These are phyloP conservation scores for Leishmania aethiopica DNA, from an alignment of 208 protist genomes.

Conservation along the genomic window DNA sequence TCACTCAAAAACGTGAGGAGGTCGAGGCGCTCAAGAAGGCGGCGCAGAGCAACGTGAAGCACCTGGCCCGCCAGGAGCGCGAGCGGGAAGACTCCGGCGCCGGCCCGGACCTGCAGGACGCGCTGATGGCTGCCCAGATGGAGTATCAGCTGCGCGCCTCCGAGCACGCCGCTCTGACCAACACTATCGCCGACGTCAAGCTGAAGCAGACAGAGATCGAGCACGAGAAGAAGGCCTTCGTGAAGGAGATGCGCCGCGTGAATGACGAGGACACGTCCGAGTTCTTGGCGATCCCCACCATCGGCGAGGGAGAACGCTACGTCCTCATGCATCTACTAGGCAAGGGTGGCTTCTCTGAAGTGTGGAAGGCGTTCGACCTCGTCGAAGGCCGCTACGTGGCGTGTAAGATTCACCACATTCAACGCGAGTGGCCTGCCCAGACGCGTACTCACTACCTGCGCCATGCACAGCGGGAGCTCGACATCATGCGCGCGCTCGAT, in stretches of 20 bases:
- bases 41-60: conserved; percentile 52
- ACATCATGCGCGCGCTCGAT: conserved; percentile 91
- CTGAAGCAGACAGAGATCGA: conserved; percentile 53
- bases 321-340: conserved; percentile 92
- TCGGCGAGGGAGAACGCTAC: conserved; percentile 75
- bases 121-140: conserved; percentile 59
- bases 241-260: conserved; percentile 82
- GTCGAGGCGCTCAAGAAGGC: conserved; percentile 58
- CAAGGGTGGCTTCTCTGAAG: conserved; percentile 96
- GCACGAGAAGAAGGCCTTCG: conserved; percentile 75
- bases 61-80: conserved; percentile 54
- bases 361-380: conserved; percentile 95
- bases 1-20: conserved; percentile 22
- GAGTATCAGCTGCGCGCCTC: conserved; percentile 52
- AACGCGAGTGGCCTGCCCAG: conserved; percentile 81
- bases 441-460: conserved; percentile 92
- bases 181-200: conserved; percentile 37
- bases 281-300: conserved; percentile 47
- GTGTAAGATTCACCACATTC: conserved; percentile 96
- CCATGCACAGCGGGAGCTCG: conserved; percentile 93
- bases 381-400: conserved; percentile 87
- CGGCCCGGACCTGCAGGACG: conserved; percentile 36
- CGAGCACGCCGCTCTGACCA: conserved; percentile 57
- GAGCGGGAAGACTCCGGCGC: conserved; percentile 53
- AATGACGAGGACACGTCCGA: conserved; percentile 79